Percentiles rank a stretch among this genome's conserved stretches.
Evolutionary conservation across 2,329 filamentous ascomycete species (phyloP).

Genomic region (Talaromyces sp.): DNA sequence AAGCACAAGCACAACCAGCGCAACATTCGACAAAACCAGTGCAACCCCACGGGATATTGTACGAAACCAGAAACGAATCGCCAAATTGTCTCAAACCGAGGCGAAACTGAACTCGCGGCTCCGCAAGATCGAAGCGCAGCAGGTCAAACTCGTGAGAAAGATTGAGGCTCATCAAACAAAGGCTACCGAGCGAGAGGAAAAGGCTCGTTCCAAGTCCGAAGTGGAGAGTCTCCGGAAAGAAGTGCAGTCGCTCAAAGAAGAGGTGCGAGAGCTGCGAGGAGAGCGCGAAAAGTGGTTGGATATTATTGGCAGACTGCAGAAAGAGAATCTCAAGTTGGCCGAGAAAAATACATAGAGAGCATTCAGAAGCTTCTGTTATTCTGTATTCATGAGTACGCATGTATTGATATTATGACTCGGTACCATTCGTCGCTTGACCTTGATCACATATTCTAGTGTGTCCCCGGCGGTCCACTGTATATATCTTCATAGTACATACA

Average conservation of each 20-base stretch:
- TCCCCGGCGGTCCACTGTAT: background rate
- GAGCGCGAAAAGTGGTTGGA: constrained; percentile 47
- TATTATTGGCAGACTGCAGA: constrained; percentile 52
- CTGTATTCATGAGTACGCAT: background rate
- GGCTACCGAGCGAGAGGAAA: constrained; percentile 39
- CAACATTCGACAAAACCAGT: constrained; percentile 1
- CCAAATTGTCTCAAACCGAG: constrained; percentile 26
- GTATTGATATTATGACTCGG: background rate
- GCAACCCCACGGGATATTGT: constrained; percentile 5
- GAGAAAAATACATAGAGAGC: background rate
- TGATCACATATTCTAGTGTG: background rate
- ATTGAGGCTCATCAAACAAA: constrained; percentile 33
- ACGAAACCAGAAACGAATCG: constrained; percentile 24
- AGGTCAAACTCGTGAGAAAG: constrained; percentile 36
- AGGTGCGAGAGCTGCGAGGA: constrained; percentile 41
- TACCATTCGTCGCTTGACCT: background rate
- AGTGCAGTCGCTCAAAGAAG: constrained; percentile 42
- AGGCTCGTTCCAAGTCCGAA: constrained; percentile 34
- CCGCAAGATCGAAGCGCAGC: constrained; percentile 37
- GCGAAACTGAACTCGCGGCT: constrained; percentile 33
- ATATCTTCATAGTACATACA: background rate
- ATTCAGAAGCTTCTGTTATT: background rate
- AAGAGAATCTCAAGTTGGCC: constrained; percentile 29
- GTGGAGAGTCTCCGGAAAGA: constrained; percentile 45
- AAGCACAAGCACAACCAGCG: constrained; percentile 4